Conservation (phyloP, 164 flowering plant species). For the Vitis labrusca region DNA sequence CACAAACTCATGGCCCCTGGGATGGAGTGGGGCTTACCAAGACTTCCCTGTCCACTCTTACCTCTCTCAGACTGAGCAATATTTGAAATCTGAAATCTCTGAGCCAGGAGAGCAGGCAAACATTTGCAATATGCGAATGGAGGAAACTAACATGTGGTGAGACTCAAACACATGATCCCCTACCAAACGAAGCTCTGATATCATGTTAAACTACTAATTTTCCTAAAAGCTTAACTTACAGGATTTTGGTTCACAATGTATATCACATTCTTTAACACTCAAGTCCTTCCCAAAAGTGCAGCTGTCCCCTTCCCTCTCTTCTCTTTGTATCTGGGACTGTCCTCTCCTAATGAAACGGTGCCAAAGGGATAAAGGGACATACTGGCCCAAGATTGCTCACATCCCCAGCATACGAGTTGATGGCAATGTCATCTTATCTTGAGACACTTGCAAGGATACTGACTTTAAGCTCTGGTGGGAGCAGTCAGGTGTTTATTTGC, state of each 20-base stretch:
- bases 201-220: no score
- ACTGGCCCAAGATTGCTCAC: conserved; percentile 13
- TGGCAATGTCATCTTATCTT: neutral
- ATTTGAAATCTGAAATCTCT: conserved; percentile 15
- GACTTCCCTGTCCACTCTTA: conserved; percentile 11
- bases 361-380: neutral
- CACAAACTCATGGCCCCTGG: conserved; percentile 5
- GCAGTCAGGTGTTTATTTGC: no score
- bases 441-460: no score
- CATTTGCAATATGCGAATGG: conserved; percentile 6
- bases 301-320: conserved; percentile 11
- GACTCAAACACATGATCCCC: no score
- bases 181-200: no score
- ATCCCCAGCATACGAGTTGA: neutral
- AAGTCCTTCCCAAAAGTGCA: conserved; percentile 12
- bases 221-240: no score
- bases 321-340: conserved; percentile 8
- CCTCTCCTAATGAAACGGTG: conserved; percentile 7
- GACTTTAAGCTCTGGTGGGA: no score
- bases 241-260: no score
- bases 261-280: neutral
- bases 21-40: conserved; percentile 13
- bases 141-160: conserved; percentile 10
- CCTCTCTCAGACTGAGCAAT: conserved; percentile 1
- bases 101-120: conserved; percentile 5